These are phyloP conservation scores for Rubia tinctorum DNA, from an alignment of 305 asterid species.

Conservation along the genomic window DNA sequence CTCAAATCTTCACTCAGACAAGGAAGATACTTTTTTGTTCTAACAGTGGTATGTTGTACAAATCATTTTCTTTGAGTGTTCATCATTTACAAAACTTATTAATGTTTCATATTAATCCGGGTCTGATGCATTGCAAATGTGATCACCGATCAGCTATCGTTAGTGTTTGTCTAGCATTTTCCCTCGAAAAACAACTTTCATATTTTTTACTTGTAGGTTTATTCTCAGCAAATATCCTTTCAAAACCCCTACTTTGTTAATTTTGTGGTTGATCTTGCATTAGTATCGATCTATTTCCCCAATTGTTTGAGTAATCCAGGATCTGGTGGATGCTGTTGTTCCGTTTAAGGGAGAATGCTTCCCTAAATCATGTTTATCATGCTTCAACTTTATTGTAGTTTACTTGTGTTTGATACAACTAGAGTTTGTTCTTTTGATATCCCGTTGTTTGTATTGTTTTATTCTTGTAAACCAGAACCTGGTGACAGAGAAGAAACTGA, in stretches of 20 bases:
- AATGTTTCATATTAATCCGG: background rate
- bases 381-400: background rate
- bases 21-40: conserved; percentile 57
- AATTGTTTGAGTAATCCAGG: conserved; percentile 49
- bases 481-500: conserved; percentile 93
- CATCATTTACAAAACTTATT: too few species aligned
- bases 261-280: conserved; percentile 1
- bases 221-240: background rate
- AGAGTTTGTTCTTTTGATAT: conserved; percentile 1
- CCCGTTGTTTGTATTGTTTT: conserved; percentile 13
- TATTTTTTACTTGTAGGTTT: background rate
- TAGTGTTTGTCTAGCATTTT: background rate
- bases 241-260: background rate
- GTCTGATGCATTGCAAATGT: background rate
- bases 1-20: conserved; percentile 29
- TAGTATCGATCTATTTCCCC: conserved; percentile 11
- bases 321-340: conserved; percentile 85
- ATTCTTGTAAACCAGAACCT: conserved; percentile 50
- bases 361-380: background rate
- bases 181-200: background rate
- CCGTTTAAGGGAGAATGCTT: conserved; percentile 94
- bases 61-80: background rate
- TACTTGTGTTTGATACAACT: background rate
- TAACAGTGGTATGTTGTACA: conserved; percentile 46
- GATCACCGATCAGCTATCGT: background rate